A percentile compares a stretch with the other conserved stretches of the same genome.
Conservation (phyloP, 805 yeast genomes). For the Candida lessepsii region DNA sequence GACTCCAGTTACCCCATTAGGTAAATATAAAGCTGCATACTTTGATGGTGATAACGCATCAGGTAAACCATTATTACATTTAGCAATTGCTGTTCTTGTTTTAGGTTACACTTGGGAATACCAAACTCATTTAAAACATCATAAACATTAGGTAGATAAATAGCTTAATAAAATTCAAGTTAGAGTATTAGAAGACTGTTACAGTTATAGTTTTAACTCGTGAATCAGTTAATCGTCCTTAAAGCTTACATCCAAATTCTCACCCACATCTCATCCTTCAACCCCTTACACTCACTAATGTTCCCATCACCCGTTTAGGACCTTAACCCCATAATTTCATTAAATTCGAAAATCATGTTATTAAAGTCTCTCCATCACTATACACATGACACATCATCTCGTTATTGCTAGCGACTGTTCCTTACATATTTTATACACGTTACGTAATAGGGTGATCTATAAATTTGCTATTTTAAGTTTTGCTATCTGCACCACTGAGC, state of each 20-base stretch:
- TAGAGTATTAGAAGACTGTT: no score
- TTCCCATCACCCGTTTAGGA: no score
- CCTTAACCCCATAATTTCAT: no score
- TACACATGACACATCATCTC: no score
- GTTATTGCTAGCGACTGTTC: not conserved
- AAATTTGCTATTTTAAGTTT: conserved; percentile 3
- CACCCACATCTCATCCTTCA: no score
- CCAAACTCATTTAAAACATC: conserved; percentile 74
- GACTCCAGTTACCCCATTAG: conserved; percentile 63
- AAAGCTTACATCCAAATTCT: no score
- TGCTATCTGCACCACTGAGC: not conserved
- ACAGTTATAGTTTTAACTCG: no score
- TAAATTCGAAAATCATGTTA: no score
- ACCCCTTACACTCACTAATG: no score
- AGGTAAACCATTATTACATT: conserved; percentile 80
- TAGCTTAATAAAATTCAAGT: no score
- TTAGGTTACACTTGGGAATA: conserved; percentile 91
- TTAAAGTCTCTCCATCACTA: no score
- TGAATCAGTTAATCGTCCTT: no score
- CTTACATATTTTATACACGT: conserved; percentile 1
- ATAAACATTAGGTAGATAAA: conserved; percentile 20
- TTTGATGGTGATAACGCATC: conserved; percentile 81
- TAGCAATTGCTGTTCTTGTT: conserved; percentile 62
- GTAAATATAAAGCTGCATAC: conserved; percentile 82
- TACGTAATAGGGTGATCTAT: conserved; percentile 2